Conservation (phyloP, 129 eudicot species). For the Ambrosia trifida region DNA sequence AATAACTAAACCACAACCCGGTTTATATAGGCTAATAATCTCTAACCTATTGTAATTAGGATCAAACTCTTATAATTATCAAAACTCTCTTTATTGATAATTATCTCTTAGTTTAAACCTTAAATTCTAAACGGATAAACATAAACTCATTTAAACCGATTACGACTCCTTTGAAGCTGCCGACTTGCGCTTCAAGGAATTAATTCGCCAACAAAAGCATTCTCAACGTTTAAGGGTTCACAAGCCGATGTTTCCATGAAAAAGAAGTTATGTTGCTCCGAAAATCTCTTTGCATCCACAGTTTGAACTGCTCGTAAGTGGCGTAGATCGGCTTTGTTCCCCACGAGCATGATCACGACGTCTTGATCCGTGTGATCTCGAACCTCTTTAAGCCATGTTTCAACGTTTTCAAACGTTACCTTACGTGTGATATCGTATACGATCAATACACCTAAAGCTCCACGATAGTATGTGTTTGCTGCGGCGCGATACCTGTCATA, state of each 20-base stretch:
- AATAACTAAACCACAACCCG: too few species aligned
- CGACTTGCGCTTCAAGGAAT: too few species aligned
- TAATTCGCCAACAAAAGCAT: too few species aligned
- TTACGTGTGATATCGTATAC: slow-evolving; percentile 78
- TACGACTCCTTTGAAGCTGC: too few species aligned
- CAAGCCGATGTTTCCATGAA: slow-evolving; percentile 88
- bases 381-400: slow-evolving; percentile 80
- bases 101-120: too few species aligned
- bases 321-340: slow-evolving; percentile 81
- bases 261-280: slow-evolving; percentile 52
- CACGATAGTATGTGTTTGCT: slow-evolving; percentile 79
- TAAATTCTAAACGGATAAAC: too few species aligned
- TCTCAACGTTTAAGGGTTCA: slow-evolving; percentile 68
- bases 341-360: slow-evolving; percentile 80
- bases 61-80: too few species aligned
- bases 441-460: slow-evolving; percentile 77
- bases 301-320: slow-evolving; percentile 62
- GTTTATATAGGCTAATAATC: too few species aligned
- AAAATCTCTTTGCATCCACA: slow-evolving; percentile 61
- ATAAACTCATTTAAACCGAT: too few species aligned
- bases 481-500: slow-evolving; percentile 69
- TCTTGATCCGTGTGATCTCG: slow-evolving; percentile 71
- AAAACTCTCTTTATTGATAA: too few species aligned
- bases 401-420: slow-evolving; percentile 64
- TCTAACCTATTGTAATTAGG: too few species aligned